Percentiles rank a stretch among this genome's conserved stretches.
phyloP scores from a whole-genome alignment of 192 early-diverging fungal genomes.

The Coemansia aciculifera region DNA sequence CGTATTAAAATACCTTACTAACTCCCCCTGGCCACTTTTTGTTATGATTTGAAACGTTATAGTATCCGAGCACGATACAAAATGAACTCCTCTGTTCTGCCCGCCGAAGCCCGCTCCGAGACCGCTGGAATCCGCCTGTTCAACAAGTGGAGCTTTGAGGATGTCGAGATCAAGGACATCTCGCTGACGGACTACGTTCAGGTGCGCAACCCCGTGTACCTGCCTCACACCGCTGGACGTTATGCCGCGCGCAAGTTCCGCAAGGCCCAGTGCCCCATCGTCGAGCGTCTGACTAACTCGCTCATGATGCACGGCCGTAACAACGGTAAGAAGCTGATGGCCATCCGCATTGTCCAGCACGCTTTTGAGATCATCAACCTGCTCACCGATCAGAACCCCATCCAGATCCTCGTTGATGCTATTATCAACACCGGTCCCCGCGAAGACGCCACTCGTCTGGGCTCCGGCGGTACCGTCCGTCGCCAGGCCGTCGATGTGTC shows the following conservation, averaged over 20 bases:
- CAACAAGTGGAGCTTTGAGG: slow-evolving; percentile 90
- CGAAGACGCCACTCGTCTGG: slow-evolving; percentile 99
- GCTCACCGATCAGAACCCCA: slow-evolving; percentile 96
- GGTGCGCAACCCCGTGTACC: slow-evolving; percentile 89
- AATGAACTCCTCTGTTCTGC: slow-evolving; percentile 54
- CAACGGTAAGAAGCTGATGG: slow-evolving; percentile 99
- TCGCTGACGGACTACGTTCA: slow-evolving; percentile 90
- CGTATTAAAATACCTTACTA: slow-evolving; percentile 5
- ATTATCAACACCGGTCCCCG: slow-evolving; percentile 99
- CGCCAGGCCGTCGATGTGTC: slow-evolving; percentile 99
- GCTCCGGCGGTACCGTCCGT: slow-evolving; percentile 95
- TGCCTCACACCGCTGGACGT: slow-evolving; percentile 98
- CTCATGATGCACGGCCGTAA: slow-evolving; percentile 99
- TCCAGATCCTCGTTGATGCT: slow-evolving; percentile 97
- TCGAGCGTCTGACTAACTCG: slow-evolving; percentile 97
- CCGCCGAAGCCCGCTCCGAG: slow-evolving; percentile 57
- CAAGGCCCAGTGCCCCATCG: slow-evolving; percentile 98
- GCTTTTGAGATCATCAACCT: slow-evolving; percentile 99
- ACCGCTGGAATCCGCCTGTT: slow-evolving; percentile 61
- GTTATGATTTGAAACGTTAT: not conserved
- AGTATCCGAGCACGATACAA: slow-evolving; percentile 43
- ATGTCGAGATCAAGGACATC: slow-evolving; percentile 88
- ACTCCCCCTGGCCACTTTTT: not conserved
- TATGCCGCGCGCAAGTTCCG: slow-evolving; percentile 96
- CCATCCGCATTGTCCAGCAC: slow-evolving; percentile 98